Evolutionary conservation across 768 basidiomycete species (phyloP).

Genomic region (Lactifluus hygrophoroides): DNA sequence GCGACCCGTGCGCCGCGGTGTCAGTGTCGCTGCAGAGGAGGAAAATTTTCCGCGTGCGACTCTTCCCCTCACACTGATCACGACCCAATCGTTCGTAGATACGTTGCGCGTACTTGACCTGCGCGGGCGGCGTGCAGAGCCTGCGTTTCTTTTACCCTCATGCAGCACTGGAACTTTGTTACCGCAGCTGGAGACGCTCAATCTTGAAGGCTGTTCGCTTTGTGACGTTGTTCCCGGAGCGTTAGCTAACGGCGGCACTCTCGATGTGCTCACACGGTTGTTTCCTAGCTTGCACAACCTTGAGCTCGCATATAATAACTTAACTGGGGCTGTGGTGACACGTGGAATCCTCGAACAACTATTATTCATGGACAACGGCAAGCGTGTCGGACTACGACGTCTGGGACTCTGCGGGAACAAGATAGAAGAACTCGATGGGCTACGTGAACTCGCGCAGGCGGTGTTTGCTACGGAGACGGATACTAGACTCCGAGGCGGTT

Average conservation of each 20-base stretch:
- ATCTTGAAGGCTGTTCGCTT: constrained; percentile 65
- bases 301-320: constrained; percentile 65
- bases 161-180: constrained; percentile 35
- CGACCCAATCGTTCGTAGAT: constrained; percentile 17
- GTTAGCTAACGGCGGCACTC: constrained; percentile 43
- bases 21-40: neutral
- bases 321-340: constrained; percentile 47
- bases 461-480: constrained; percentile 42
- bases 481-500: constrained; percentile 43
- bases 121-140: constrained; percentile 57
- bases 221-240: constrained; percentile 43
- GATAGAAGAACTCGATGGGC: constrained; percentile 51
- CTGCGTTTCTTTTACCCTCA: constrained; percentile 47
- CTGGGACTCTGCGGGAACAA: constrained; percentile 64
- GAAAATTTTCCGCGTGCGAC: constrained; percentile 12
- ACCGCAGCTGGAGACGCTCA: constrained; percentile 64
- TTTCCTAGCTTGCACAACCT: constrained; percentile 66
- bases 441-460: constrained; percentile 46
- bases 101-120: constrained; percentile 41
- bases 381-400: constrained; percentile 50
- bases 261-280: constrained; percentile 51
- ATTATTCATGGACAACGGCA: constrained; percentile 31
- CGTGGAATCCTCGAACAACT: constrained; percentile 41
- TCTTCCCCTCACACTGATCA: constrained; percentile 17
- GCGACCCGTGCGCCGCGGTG: neutral